These are phyloP conservation scores for Rhizopus microsporus DNA, from an alignment of 371 early-diverging fungal genomes.

Conservation along the genomic window DNA sequence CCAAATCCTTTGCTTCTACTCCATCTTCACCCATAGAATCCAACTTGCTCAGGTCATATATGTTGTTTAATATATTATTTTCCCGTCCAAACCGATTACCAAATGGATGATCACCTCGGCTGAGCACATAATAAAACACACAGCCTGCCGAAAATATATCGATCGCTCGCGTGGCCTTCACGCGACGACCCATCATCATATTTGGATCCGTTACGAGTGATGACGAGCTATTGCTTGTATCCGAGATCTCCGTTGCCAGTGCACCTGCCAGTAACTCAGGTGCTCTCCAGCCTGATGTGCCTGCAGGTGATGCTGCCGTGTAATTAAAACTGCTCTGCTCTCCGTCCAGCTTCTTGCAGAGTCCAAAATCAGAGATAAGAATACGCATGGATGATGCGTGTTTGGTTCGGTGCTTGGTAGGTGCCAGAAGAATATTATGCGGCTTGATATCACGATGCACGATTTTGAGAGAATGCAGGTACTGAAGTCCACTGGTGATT, in stretches of 20 bases:
- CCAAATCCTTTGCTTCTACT: constrained; percentile 86
- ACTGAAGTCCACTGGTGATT: constrained; percentile 78
- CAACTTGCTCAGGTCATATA: constrained; percentile 68
- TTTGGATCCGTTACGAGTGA: constrained; percentile 9
- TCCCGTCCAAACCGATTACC: constrained; percentile 89
- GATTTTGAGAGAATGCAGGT: constrained; percentile 70
- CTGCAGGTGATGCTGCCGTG: constrained; percentile 77
- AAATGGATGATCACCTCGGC: constrained; percentile 93
- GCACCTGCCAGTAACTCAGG: constrained; percentile 77
- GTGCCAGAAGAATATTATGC: constrained; percentile 86
- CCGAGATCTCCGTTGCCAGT: constrained; percentile 30
- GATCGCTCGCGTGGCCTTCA: constrained; percentile 84
- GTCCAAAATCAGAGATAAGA: constrained; percentile 97
- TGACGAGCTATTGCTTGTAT: constrained; percentile 20
- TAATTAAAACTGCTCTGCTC: constrained; percentile 94
- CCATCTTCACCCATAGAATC: constrained; percentile 72
- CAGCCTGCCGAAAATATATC: constrained; percentile 97
- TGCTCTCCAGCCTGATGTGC: constrained; percentile 98
- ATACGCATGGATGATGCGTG: constrained; percentile 57
- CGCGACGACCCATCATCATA: constrained; percentile 22
- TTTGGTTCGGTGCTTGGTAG: constrained; percentile 41
- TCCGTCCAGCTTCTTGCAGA: constrained; percentile 92
- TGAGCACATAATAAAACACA: constrained; percentile 90
- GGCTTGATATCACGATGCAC: constrained; percentile 82
- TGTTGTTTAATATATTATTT: constrained; percentile 78